A percentile compares a stretch with the other conserved stretches of the same genome.
These are phyloP conservation scores for Brassica balearica DNA, from an alignment of 441 rosid genomes.

Conservation along the genomic window DNA sequence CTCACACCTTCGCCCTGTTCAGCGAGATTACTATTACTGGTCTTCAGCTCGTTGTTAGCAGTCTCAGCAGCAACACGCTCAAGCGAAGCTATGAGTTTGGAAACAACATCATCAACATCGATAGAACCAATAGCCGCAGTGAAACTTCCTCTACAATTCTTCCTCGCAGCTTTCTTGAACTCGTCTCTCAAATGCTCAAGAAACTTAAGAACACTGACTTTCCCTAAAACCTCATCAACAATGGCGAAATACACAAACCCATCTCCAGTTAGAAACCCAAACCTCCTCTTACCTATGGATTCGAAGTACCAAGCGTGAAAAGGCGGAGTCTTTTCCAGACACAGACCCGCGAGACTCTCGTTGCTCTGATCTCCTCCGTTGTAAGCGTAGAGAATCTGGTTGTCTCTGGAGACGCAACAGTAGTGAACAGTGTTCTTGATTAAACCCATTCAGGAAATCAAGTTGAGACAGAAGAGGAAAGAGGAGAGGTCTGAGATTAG, in stretches of 20 bases:
- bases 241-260: conserved; percentile 73
- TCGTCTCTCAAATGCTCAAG: conserved; percentile 75
- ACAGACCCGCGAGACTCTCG: conserved; percentile 61
- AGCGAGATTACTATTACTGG: conserved; percentile 16
- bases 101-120: conserved; percentile 62
- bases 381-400: conserved; percentile 57
- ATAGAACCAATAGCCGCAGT: conserved; percentile 56
- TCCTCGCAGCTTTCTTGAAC: conserved; percentile 65
- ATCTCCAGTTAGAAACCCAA: conserved; percentile 73
- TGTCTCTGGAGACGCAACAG: conserved; percentile 69
- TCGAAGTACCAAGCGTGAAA: conserved; percentile 89
- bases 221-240: conserved; percentile 64
- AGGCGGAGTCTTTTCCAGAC: conserved; percentile 65
- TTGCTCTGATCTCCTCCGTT: conserved; percentile 61
- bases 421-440: conserved; percentile 63
- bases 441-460: conserved; percentile 39
- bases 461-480: conserved; percentile 42
- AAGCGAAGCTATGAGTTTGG: conserved; percentile 64
- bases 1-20: conserved; percentile 43
- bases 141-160: conserved; percentile 61
- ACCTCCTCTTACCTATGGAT: conserved; percentile 61
- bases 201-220: conserved; percentile 57
- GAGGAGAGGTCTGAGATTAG: conserved; percentile 44
- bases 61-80: conserved; percentile 60
- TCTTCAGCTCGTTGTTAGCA: conserved; percentile 37